A percentile compares a stretch with the other conserved stretches of the same genome.
Conservation (phyloP, 2,329 filamentous ascomycete species). For the Tolypocladium tropicale region DNA sequence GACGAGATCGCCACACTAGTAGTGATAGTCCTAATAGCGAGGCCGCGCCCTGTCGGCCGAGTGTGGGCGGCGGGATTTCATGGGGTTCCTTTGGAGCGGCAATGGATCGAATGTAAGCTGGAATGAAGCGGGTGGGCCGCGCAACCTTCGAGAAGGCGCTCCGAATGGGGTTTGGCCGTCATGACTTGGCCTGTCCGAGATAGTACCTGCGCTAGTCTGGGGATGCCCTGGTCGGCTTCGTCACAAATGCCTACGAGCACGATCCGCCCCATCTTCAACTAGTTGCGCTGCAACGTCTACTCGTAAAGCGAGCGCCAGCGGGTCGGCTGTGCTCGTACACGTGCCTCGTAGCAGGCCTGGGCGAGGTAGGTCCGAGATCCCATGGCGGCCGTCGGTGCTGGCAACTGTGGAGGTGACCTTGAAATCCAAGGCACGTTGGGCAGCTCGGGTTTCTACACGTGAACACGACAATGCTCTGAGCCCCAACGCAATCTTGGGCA, state of each 20-base stretch:
- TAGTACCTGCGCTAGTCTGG: constrained; percentile 8
- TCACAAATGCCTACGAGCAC: neutral
- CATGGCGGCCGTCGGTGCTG: neutral
- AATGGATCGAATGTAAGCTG: neutral
- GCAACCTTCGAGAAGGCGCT: neutral
- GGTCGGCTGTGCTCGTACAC: constrained; percentile 1
- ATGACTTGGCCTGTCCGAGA: neutral
- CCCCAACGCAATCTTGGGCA: neutral
- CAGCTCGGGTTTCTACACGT: neutral
- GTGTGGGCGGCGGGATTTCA: neutral
- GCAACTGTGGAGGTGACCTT: neutral
- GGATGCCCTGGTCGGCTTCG: constrained; percentile 3
- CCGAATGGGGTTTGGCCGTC: neutral
- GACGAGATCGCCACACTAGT: neutral
- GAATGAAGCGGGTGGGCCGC: neutral
- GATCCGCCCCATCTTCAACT: neutral
- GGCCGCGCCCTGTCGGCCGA: neutral
- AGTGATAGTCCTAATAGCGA: neutral
- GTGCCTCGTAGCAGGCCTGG: no score
- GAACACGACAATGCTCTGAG: neutral
- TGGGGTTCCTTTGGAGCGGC: neutral
- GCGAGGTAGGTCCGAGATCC: neutral
- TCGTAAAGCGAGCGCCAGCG: constrained; percentile 1
- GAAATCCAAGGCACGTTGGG: neutral
- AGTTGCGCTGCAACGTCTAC: neutral